Conservation (phyloP, 1,284 basidiomycete species). For the Apiotrichum mycotoxinovorans region DNA sequence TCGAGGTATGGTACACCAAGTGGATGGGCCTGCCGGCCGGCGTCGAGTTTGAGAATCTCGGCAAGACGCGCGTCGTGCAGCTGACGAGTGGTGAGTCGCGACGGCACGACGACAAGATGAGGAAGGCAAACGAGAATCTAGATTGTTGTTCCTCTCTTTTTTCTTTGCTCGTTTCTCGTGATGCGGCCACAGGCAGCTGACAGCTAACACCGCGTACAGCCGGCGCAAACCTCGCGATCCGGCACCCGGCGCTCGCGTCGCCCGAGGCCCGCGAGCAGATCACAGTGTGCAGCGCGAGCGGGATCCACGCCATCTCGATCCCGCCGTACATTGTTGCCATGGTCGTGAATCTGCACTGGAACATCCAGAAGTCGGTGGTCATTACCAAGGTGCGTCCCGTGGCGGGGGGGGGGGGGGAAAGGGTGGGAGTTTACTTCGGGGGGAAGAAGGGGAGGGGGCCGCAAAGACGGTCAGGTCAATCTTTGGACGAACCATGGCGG, state of each 20-base stretch:
- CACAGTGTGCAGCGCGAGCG: constrained; percentile 32
- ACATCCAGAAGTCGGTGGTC: constrained; percentile 30
- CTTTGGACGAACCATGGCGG: no score
- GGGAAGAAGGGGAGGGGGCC: no score
- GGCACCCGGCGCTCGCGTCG: constrained; percentile 25
- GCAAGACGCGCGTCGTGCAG: constrained; percentile 36
- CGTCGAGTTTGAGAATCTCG: constrained; percentile 24
- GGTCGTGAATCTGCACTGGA: constrained; percentile 34
- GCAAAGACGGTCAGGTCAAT: no score
- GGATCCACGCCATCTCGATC: constrained; percentile 43
- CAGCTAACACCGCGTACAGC: no score
- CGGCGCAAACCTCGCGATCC: constrained; percentile 37
- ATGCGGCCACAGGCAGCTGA: neutral
- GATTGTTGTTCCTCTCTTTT: neutral
- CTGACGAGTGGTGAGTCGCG: constrained; percentile 31
- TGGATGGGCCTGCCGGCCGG: constrained; percentile 26
- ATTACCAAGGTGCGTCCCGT: constrained; percentile 22
- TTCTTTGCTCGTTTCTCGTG: no score
- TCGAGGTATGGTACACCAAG: constrained; percentile 34
- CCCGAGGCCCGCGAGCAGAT: constrained; percentile 30
- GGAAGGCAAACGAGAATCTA: neutral
- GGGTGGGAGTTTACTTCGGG: no score
- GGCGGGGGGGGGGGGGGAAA: neutral
- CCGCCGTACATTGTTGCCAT: constrained; percentile 44
- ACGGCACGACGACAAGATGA: no score